Conservation (phyloP, 306 rosid genomes). For the Rosa chinensis region DNA sequence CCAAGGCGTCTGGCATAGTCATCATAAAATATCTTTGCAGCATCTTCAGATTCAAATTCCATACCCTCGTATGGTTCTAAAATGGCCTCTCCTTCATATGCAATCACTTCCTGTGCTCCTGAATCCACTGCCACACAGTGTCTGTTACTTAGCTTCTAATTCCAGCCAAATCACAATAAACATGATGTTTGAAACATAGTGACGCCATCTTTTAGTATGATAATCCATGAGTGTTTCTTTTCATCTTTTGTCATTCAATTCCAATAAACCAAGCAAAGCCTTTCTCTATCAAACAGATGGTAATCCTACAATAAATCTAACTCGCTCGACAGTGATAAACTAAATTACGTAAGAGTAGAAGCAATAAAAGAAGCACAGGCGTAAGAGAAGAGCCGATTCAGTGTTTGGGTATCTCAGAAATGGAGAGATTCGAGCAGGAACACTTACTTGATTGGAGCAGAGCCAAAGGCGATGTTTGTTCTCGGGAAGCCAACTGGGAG, state of each 20-base stretch:
- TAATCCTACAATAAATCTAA: background rate
- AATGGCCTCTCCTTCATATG: conserved; percentile 45
- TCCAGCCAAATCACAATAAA: conserved; percentile 8
- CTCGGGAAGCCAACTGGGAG: too few species aligned
- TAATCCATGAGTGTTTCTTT: background rate
- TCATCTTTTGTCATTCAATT: background rate
- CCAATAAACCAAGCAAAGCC: background rate
- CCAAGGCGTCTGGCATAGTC: conserved; percentile 80
- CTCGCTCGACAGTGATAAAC: too few species aligned
- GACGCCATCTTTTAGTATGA: too few species aligned
- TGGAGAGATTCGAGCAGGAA: too few species aligned
- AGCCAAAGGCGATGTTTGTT: too few species aligned
- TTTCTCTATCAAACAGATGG: background rate
- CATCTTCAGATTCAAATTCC: conserved; percentile 95
- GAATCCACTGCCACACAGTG: conserved; percentile 59
- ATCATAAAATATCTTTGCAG: conserved; percentile 91
- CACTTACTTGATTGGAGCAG: too few species aligned
- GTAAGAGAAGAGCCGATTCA: too few species aligned
- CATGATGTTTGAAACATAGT: background rate
- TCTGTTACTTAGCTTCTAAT: conserved; percentile 22
- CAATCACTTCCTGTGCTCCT: conserved; percentile 41
- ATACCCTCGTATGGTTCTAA: conserved; percentile 80
- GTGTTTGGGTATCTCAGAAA: too few species aligned
- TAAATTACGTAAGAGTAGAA: too few species aligned
- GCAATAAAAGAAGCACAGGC: too few species aligned